Percentiles rank a stretch among this genome's conserved stretches.
phyloP scores from a whole-genome alignment of 2,329 filamentous ascomycete species.

The Penicillium sp. region DNA sequence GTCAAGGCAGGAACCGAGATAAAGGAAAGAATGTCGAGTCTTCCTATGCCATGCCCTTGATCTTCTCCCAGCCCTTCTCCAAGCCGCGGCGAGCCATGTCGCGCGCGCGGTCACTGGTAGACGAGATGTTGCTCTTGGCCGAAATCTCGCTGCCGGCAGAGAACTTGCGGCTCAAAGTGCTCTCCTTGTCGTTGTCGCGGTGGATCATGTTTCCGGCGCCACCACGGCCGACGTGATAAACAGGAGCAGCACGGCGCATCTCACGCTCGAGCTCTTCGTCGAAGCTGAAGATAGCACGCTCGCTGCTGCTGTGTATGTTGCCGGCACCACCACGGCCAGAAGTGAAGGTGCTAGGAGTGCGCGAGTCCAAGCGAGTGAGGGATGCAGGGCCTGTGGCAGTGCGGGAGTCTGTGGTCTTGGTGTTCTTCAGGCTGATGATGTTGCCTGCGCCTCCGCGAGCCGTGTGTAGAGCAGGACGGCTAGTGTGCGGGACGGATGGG shows the following conservation, averaged over 20 bases:
- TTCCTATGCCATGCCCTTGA: constrained; percentile 41
- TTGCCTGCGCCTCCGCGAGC: constrained; percentile 66
- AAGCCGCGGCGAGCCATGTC: constrained; percentile 42
- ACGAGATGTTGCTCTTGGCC: constrained; percentile 43
- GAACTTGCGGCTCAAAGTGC: constrained; percentile 41
- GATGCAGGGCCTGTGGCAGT: constrained; percentile 55
- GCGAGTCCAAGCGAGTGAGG: constrained; percentile 54
- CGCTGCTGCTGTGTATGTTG: constrained; percentile 57
- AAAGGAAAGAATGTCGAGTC: neutral
- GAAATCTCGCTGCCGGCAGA: constrained; percentile 43
- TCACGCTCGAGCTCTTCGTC: constrained; percentile 68
- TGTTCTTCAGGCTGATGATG: constrained; percentile 57
- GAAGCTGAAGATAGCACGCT: constrained; percentile 68
- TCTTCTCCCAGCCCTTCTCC: constrained; percentile 47
- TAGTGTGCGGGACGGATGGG: constrained; percentile 57
- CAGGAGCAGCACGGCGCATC: constrained; percentile 60
- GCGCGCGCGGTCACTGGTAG: constrained; percentile 39
- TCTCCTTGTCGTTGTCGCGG: constrained; percentile 33
- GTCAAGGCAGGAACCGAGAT: constrained; percentile 3
- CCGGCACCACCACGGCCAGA: constrained; percentile 61
- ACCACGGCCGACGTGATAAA: constrained; percentile 68
- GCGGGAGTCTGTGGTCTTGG: constrained; percentile 54
- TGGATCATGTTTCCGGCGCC: constrained; percentile 61
- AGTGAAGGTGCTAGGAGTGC: constrained; percentile 45
- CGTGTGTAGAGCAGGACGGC: constrained; percentile 55